Percentiles rank a stretch among this genome's conserved stretches.
Conservation (phyloP, 345 rosid species). For the Camelina sativa region DNA sequence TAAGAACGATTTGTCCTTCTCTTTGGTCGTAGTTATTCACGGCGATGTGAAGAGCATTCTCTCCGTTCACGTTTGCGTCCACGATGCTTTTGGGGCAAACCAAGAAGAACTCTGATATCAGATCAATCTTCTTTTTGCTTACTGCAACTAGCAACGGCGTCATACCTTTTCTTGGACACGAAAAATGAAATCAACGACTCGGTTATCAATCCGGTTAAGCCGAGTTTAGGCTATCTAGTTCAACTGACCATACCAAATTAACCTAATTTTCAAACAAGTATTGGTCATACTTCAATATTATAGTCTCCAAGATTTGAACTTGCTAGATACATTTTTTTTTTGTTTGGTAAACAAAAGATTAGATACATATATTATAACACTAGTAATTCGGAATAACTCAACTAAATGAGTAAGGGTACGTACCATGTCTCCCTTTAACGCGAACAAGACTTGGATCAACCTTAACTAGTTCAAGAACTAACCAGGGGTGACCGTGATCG, state of each 20-base stretch:
- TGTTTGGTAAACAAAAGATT: too few relatives aligned
- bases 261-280: background rate
- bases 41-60: constrained; percentile 44
- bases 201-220: background rate
- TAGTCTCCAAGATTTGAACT: background rate
- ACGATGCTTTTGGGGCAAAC: constrained; percentile 35
- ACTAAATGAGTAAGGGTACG: background rate
- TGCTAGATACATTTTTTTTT: background rate
- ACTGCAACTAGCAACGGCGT: constrained; percentile 40
- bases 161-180: constrained; percentile 17
- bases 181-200: background rate
- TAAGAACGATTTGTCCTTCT: constrained; percentile 31
- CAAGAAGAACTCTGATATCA: constrained; percentile 34
- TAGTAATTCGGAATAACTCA: too few relatives aligned
- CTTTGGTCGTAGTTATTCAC: background rate
- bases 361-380: too few relatives aligned
- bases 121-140: background rate
- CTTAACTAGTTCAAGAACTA: constrained; percentile 18
- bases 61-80: constrained; percentile 32
- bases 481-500: background rate
- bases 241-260: background rate
- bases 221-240: background rate
- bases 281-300: background rate
- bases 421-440: constrained; percentile 41
- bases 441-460: constrained; percentile 38